These are phyloP conservation scores for Glarea lozoyensis DNA, from an alignment of 495 filamentous ascomycete species.

Conservation along the genomic window DNA sequence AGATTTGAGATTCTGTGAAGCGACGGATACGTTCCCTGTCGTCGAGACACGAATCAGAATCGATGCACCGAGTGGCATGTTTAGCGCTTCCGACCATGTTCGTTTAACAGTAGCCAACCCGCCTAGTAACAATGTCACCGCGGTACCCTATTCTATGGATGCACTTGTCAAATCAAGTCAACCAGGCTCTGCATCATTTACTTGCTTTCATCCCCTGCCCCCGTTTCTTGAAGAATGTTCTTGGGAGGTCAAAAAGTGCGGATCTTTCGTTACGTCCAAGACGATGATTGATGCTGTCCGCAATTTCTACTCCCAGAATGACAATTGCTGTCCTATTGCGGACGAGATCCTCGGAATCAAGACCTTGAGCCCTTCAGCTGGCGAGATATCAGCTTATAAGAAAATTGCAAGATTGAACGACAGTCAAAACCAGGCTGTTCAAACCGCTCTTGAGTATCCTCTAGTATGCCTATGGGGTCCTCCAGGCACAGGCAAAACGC, in stretches of 20 bases:
- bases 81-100: conserved; percentile 30
- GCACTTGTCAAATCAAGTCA: conserved; percentile 29
- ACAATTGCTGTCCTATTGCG: conserved; percentile 27
- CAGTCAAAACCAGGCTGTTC: conserved; percentile 36
- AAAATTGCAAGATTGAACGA: conserved; percentile 25
- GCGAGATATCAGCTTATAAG: conserved; percentile 2
- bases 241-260: conserved; percentile 34
- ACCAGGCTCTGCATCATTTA: conserved; percentile 28
- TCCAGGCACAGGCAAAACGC: conserved; percentile 44
- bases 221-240: conserved; percentile 30
- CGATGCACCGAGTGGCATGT: conserved; percentile 27
- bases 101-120: conserved; percentile 28
- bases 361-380: background rate
- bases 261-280: conserved; percentile 36
- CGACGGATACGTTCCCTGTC: conserved; percentile 17
- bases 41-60: conserved; percentile 31
- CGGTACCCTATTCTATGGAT: conserved; percentile 28
- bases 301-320: conserved; percentile 22
- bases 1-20: conserved; percentile 18
- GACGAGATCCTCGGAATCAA: conserved; percentile 21
- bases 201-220: conserved; percentile 34
- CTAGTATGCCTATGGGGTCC: conserved; percentile 43
- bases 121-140: conserved; percentile 27
- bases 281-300: conserved; percentile 37
- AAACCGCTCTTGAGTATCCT: conserved; percentile 25